Evolutionary conservation across 441 rosid species (phyloP).

Genomic region (Geranium incanum): DNA sequence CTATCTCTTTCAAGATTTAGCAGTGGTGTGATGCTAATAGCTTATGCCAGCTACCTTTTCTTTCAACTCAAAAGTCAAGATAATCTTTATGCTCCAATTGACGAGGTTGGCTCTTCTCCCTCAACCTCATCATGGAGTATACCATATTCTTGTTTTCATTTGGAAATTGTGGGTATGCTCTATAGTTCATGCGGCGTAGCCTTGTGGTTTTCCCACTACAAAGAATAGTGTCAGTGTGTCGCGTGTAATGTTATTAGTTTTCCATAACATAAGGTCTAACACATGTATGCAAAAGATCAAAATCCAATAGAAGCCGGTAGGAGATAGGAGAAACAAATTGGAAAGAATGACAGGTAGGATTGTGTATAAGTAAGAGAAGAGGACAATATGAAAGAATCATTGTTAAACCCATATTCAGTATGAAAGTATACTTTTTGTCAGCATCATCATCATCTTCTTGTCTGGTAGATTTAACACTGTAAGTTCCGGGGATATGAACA

Average conservation of each 20-base stretch:
- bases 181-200: background rate
- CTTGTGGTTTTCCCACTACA: background rate
- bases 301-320: too few species aligned
- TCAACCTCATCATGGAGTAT: background rate
- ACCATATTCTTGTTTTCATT: background rate
- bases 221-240: background rate
- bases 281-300: too few species aligned
- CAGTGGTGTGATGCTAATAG: constrained; percentile 84
- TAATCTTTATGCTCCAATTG: constrained; percentile 42
- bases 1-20: constrained; percentile 86
- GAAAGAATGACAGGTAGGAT: too few species aligned
- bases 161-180: background rate
- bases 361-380: too few species aligned
- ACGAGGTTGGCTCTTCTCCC: constrained; percentile 44
- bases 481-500: too few species aligned
- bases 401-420: too few species aligned
- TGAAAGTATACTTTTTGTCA: too few species aligned
- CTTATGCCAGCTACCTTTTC: constrained; percentile 64
- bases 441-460: too few species aligned
- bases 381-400: too few species aligned
- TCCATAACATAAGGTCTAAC: too few species aligned
- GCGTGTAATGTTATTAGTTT: background rate
- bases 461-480: too few species aligned
- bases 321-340: too few species aligned
- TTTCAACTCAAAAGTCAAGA: constrained; percentile 63